Conservation (phyloP, 31 red algal genomes). For the Bonnemaisonia californica region DNA sequence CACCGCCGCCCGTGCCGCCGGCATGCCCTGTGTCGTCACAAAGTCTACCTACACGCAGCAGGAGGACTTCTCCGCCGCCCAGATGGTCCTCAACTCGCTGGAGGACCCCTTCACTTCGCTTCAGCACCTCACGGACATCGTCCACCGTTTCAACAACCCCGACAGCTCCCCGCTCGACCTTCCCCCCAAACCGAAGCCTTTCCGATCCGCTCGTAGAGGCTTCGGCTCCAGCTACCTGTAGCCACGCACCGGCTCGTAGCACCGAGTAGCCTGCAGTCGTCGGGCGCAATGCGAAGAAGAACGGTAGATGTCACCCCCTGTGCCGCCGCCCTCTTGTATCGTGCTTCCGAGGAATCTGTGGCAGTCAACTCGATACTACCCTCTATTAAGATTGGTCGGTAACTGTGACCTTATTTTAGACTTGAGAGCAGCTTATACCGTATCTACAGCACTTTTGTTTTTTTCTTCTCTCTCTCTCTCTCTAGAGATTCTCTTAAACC, state of each 20-base stretch:
- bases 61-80: constrained; percentile 75
- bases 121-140: constrained; percentile 25
- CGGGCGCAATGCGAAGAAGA: no score
- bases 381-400: no score
- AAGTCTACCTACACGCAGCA: constrained; percentile 76
- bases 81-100: constrained; percentile 57
- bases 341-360: no score
- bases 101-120: constrained; percentile 38
- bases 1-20: constrained; percentile 74
- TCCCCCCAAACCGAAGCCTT: neutral
- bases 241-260: neutral
- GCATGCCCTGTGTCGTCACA: constrained; percentile 76
- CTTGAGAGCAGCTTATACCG: no score
- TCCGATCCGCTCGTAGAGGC: constrained; percentile 11
- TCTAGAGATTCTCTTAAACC: no score
- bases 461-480: no score
- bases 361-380: no score
- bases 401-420: no score
- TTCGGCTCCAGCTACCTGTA: constrained; percentile 43
- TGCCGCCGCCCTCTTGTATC: neutral
- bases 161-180: neutral
- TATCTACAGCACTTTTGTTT: no score
- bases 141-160: constrained; percentile 1
- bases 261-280: no score
- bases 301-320: neutral